Evolutionary conservation across 2,329 filamentous ascomycete species (phyloP).

Genomic region (Verticillium klebahnii): DNA sequence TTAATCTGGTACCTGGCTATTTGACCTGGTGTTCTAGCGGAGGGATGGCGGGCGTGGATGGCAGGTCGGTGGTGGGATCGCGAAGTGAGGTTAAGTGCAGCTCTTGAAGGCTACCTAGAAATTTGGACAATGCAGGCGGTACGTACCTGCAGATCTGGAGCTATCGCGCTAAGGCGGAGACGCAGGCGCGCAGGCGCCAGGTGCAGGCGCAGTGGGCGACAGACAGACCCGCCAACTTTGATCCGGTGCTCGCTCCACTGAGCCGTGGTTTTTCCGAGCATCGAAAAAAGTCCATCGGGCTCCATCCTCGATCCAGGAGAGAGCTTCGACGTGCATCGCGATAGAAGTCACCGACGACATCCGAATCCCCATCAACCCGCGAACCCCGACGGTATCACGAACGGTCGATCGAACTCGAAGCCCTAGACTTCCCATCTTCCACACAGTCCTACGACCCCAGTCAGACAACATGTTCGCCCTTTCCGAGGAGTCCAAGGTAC

Average conservation of each 20-base stretch:
- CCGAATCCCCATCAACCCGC: slow-evolving; percentile 1
- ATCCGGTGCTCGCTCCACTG: background rate
- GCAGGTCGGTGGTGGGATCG: background rate
- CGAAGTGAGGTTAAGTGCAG: background rate
- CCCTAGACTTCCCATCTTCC: background rate
- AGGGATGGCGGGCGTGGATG: background rate
- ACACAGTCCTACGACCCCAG: background rate
- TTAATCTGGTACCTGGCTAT: background rate
- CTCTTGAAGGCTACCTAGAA: background rate
- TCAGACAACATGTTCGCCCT: slow-evolving; percentile 57
- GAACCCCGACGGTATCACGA: slow-evolving; percentile 2
- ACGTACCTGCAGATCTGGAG: slow-evolving; percentile 1
- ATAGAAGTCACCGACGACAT: slow-evolving; percentile 9
- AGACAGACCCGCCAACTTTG: background rate
- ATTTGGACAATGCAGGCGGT: background rate
- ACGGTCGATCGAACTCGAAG: background rate
- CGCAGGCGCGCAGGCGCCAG: background rate
- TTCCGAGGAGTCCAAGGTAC: slow-evolving; percentile 95
- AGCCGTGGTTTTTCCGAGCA: slow-evolving; percentile 1
- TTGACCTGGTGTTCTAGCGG: background rate
- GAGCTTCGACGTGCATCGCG: slow-evolving; percentile 1
- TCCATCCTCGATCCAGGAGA: slow-evolving; percentile 2
- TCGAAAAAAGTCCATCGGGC: slow-evolving; percentile 2
- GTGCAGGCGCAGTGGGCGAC: background rate
- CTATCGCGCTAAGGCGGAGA: background rate